A percentile compares a stretch with the other conserved stretches of the same genome.
Evolutionary conservation across 345 rosid genomes (phyloP).

Genomic region (Citrus medica): DNA sequence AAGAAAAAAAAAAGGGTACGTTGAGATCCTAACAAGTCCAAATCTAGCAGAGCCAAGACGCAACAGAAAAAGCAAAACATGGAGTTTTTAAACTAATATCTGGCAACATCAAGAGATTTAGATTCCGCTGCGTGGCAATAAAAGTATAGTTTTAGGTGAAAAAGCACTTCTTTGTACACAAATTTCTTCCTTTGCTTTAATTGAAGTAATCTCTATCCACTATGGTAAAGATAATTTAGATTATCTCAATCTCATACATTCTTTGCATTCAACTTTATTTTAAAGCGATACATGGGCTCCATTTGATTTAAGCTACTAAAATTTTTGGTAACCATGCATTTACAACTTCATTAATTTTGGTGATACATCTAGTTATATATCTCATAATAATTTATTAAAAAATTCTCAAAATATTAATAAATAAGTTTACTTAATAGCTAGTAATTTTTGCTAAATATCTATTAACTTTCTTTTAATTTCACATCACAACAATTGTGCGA

Average conservation of each 20-base stretch:
- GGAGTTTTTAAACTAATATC: neutral
- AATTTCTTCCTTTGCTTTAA: neutral
- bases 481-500: too few relatives aligned
- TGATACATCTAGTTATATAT: too few relatives aligned
- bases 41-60: neutral
- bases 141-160: constrained; percentile 9
- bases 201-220: neutral
- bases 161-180: constrained; percentile 3
- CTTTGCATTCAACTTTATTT: neutral
- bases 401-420: too few relatives aligned
- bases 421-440: too few relatives aligned
- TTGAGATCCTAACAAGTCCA: neutral
- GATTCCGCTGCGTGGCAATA: neutral
- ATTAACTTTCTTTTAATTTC: too few relatives aligned
- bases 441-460: too few relatives aligned
- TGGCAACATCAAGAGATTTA: neutral
- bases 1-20: neutral
- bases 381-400: too few relatives aligned
- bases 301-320: neutral
- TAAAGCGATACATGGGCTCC: neutral
- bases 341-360: too few relatives aligned
- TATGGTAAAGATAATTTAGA: neutral
- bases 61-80: neutral
- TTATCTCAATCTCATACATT: neutral
- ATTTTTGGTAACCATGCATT: neutral